Evolutionary conservation across 805 yeast species (phyloP).

Genomic region (Pichia cephalocereana): DNA sequence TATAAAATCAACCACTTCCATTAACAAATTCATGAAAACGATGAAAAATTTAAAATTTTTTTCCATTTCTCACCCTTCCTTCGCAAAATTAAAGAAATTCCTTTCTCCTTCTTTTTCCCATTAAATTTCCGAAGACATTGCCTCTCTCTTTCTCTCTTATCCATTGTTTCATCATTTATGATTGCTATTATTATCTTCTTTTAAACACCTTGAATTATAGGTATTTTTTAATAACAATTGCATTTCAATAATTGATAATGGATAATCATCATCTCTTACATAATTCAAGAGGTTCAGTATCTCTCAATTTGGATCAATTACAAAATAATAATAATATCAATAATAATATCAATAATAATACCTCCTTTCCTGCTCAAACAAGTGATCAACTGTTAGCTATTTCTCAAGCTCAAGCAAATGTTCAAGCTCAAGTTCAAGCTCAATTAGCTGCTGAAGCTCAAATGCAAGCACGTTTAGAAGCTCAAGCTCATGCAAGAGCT

Average conservation of each 20-base stretch:
- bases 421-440: slow-evolving; percentile 1
- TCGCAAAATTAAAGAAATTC: neutral
- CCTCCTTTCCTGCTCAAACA: neutral
- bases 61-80: too few relatives aligned
- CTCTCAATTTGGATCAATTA: slow-evolving; percentile 8
- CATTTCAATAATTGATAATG: neutral
- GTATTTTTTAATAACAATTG: neutral
- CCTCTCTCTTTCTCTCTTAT: too few relatives aligned
- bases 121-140: too few relatives aligned
- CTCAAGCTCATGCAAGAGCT: neutral
- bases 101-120: too few relatives aligned
- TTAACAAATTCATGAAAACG: neutral
- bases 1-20: too few relatives aligned
- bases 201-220: neutral
- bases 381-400: neutral
- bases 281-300: slow-evolving; percentile 7
- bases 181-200: neutral
- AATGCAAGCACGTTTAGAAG: neutral
- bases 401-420: neutral
- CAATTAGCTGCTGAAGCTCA: too few relatives aligned
- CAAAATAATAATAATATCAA: neutral
- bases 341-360: too few relatives aligned
- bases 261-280: slow-evolving; percentile 9
- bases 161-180: too few relatives aligned
- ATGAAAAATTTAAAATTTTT: neutral